Evolutionary conservation across 148 eudicot species (phyloP).

Genomic region (Simmondsia chinensis): DNA sequence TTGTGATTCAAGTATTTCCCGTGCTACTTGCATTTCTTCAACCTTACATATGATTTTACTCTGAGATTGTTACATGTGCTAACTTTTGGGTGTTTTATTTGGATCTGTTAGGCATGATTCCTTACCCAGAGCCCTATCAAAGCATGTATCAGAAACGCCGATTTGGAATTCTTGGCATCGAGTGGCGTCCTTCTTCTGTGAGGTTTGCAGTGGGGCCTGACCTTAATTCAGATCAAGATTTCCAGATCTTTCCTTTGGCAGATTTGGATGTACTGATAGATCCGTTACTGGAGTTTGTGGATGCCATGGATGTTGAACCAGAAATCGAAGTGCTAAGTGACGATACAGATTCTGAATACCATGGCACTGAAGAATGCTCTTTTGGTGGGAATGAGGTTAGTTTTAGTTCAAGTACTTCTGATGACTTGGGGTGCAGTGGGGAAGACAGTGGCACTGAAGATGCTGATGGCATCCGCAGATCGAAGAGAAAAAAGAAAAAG

Average conservation of each 20-base stretch:
- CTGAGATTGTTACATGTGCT: neutral
- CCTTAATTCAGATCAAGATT: slow-evolving; percentile 58
- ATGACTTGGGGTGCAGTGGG: slow-evolving; percentile 43
- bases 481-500: slow-evolving; percentile 68
- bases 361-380: slow-evolving; percentile 54
- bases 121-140: slow-evolving; percentile 95
- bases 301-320: slow-evolving; percentile 93
- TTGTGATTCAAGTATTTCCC: slow-evolving; percentile 83
- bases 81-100: slow-evolving; percentile 1
- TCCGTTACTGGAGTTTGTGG: slow-evolving; percentile 71
- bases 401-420: slow-evolving; percentile 42
- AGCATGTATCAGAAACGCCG: slow-evolving; percentile 84
- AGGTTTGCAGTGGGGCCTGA: slow-evolving; percentile 77
- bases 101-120: slow-evolving; percentile 69
- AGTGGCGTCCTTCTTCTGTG: slow-evolving; percentile 89
- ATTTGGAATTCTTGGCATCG: slow-evolving; percentile 76
- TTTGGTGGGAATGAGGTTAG: slow-evolving; percentile 56
- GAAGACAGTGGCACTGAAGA: slow-evolving; percentile 57
- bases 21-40: slow-evolving; percentile 11
- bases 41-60: too few relatives aligned
- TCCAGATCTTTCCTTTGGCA: slow-evolving; percentile 57
- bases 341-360: slow-evolving; percentile 87
- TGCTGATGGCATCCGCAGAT: slow-evolving; percentile 56
- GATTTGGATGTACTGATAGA: slow-evolving; percentile 68
- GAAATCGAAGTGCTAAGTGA: slow-evolving; percentile 76